Evolutionary conservation across 73 alveolate species (phyloP).

Genomic region (Urostyla sp.): DNA sequence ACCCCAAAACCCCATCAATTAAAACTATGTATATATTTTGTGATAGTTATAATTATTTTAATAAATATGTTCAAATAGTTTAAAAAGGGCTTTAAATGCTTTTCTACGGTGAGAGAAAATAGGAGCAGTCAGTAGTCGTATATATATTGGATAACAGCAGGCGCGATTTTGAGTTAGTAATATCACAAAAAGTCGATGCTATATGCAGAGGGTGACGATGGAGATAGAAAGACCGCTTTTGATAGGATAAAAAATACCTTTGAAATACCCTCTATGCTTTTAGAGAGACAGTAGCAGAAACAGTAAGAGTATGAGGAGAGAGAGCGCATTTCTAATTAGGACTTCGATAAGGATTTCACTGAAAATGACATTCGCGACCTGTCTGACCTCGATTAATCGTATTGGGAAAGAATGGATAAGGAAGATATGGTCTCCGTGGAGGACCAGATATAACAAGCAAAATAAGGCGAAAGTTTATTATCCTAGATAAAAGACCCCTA

Average conservation of each 20-base stretch:
- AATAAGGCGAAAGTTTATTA: not conserved
- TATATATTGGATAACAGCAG: too few species aligned
- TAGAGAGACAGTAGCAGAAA: constrained; percentile 24
- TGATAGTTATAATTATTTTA: too few species aligned
- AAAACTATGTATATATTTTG: too few species aligned
- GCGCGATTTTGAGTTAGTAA: too few species aligned
- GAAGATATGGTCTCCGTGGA: not conserved
- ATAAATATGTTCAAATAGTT: too few species aligned
- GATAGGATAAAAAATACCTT: not conserved
- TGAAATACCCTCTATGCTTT: constrained; percentile 30
- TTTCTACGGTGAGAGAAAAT: too few species aligned
- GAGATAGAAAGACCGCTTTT: too few species aligned
- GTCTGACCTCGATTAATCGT: constrained; percentile 8
- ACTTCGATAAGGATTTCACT: constrained; percentile 1
- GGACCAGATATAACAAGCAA: constrained; percentile 10
- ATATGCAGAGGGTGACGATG: too few species aligned
- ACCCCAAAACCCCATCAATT: too few species aligned
- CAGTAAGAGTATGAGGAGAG: constrained; percentile 17
- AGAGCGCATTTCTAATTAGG: not conserved
- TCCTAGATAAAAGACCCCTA: constrained; percentile 19
- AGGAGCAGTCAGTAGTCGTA: too few species aligned
- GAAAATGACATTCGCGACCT: constrained; percentile 39
- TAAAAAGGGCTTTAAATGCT: too few species aligned
- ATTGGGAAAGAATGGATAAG: not conserved
- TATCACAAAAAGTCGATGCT: too few species aligned